Evolutionary conservation across 306 rosid genomes (phyloP), one percentile per base, ranked within the genome.

Genomic region (Canavalia ensiformis): DNA sequence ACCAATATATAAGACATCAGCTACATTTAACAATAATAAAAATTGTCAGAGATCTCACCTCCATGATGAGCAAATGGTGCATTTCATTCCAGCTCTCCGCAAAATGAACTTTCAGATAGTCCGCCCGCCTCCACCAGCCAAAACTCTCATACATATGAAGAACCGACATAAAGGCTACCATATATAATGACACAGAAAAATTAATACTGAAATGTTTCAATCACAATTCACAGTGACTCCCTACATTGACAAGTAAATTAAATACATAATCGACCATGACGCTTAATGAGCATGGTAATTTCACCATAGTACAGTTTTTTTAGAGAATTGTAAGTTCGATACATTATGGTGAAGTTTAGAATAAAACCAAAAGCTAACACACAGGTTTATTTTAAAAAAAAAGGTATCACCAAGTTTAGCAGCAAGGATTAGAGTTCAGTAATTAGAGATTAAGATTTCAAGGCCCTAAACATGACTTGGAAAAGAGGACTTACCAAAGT

Each of bases 1-100:
- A 60, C 68, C 73, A 84, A 73, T 18, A 18, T 18, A 18, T 10
- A 66, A 44, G 63, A 65, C 81, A 60, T 28, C 45, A 80, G 37
- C 62, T 64, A 33, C 42, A 39, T 68, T 56, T 8, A 18, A 62
- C 47, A 44, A 59, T 2, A 52, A 7, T 59, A 50, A 45, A 33
- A 11, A 2, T 13, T 8, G 66, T 8, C 33, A 10, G 57, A 77
- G 75, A 68, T 73, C 87, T 82, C 86, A 93, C 99, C 82, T 95
- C 99, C 99, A 95, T 95, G 84, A 95, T 93, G 81, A 95, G 97
- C 88, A 95, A 92, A 88, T 95, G 98, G 83, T 95, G 98, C 99
- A 95, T 90, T 89, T 93, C 99, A 87, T 95, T 93, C 99, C 98
- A 93, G 91, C 99, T 95, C 89, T 95, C 99, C 50, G 98, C 99